Evolutionary conservation across 352 stramenopile species (phyloP), one percentile per base, ranked within the genome.

Genomic region (Phytophthora pluvialis): DNA sequence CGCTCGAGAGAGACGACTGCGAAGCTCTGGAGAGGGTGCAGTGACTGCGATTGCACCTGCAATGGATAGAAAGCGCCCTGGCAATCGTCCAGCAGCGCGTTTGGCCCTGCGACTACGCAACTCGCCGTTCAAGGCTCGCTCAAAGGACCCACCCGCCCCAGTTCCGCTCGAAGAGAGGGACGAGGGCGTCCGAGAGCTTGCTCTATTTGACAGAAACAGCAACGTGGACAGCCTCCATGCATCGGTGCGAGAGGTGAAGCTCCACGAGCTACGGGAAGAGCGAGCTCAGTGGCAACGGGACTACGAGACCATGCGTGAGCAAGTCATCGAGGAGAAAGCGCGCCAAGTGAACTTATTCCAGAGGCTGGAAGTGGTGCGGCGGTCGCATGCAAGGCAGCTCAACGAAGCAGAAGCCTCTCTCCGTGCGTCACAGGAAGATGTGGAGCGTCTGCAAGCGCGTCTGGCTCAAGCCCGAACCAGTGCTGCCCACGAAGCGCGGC

Each of bases 301-400:
- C 45, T 74, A 74, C 42, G 61, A 63, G 50, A 53, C 39, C 12
- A 74, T 78, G 65, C 65, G 66, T 3, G 66, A 78, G 21, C 62
- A 78, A 51, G 60, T 78, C 9, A 66, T 78, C 18, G 54, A 72
- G 18, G 70, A 74, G 36, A 78, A 78, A 57, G 49, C 59, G 2
- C 58, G 61, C 0, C 70, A 78, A 47, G 70, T 78, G 11, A 48
- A 53, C 31, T 55, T 78, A 7, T 78, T 75, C 18, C 70, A 67
- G 36, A 46, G 66, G 28, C 57, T 78, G 38, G 60, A 77, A 16
- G 12, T 58, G n/a, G 35, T 57, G 31, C 63, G 64, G 8, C 46
- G 45, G 10, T 60, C 65, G 1, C 66, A 74, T 32, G 28, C 66
- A 12, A 40, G 8, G 15, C 65, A 78, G 32, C 54, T 64, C 4